phyloP scores from a whole-genome alignment of 148 eudicot species.

The Vaccinium macrocarpon region DNA sequence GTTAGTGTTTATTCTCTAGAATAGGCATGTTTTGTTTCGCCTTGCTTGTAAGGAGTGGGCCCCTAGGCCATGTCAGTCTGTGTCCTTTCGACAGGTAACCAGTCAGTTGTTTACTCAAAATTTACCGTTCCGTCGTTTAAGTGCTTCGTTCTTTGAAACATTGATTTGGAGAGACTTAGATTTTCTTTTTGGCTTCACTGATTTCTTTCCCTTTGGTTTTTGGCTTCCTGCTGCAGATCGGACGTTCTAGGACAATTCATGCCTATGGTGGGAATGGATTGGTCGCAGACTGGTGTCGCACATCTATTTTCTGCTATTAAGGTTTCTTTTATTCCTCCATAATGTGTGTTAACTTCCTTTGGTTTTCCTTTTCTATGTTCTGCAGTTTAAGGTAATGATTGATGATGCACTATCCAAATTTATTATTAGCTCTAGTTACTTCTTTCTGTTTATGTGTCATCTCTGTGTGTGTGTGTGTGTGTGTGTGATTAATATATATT shows the following conservation, averaged over 20 bases:
- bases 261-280: slow-evolving; percentile 96
- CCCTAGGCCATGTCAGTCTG: not conserved
- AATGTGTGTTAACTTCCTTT: not conserved
- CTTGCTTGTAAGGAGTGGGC: not conserved
- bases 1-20: not conserved
- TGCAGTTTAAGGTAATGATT: not conserved
- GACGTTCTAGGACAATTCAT: slow-evolving; percentile 98
- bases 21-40: not conserved
- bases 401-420: not conserved
- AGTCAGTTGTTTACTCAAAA: not conserved
- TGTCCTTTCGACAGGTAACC: not conserved
- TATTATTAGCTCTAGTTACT: not conserved
- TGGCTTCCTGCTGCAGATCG: slow-evolving; percentile 48
- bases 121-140: not conserved
- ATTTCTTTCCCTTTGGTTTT: slow-evolving; percentile 11
- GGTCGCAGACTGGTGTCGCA: slow-evolving; percentile 97
- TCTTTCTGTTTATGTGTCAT: not conserved
- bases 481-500: not conserved
- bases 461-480: no score
- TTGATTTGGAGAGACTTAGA: not conserved
- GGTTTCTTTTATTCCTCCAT: slow-evolving; percentile 41
- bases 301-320: slow-evolving; percentile 94
- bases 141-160: not conserved
- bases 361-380: not conserved
- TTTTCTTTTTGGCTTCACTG: not conserved